These are phyloP conservation scores for Lactifluus echinatus DNA, from an alignment of 768 basidiomycete species.

Conservation along the genomic window DNA sequence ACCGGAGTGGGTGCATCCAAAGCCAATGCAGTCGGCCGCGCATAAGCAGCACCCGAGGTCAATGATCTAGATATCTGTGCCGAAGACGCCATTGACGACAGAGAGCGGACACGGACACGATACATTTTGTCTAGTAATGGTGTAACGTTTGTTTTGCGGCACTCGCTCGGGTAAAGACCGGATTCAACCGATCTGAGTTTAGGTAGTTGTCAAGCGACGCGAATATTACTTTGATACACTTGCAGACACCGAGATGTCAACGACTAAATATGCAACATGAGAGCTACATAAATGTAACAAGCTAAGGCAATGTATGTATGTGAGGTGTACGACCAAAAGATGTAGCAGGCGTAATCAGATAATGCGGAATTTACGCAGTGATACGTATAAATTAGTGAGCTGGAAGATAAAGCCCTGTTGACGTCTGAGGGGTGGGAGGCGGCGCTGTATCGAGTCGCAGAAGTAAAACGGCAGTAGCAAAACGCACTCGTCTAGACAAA, in stretches of 20 bases:
- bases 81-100: slow-evolving; percentile 2
- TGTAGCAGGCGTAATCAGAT: slow-evolving; percentile 17
- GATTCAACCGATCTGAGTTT: neutral
- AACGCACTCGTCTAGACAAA: neutral
- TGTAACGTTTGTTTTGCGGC: neutral
- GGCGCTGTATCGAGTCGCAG: neutral
- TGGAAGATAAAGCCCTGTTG: neutral
- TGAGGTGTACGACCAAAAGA: slow-evolving; percentile 7
- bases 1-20: slow-evolving; percentile 47
- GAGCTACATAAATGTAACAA: slow-evolving; percentile 20
- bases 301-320: slow-evolving; percentile 13
- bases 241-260: slow-evolving; percentile 6
- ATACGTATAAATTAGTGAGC: slow-evolving; percentile 17
- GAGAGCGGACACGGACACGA: slow-evolving; percentile 3
- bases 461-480: neutral
- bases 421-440: slow-evolving; percentile 4
- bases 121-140: slow-evolving; percentile 4
- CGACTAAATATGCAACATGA: slow-evolving; percentile 18
- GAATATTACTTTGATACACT: slow-evolving; percentile 12
- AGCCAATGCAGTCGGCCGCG: slow-evolving; percentile 31
- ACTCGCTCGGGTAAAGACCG: neutral
- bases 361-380: slow-evolving; percentile 16
- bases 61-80: slow-evolving; percentile 8
- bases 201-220: neutral
- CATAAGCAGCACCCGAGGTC: slow-evolving; percentile 5